Conservation (phyloP, 495 filamentous ascomycete species). For the Annulohypoxylon bovei region DNA sequence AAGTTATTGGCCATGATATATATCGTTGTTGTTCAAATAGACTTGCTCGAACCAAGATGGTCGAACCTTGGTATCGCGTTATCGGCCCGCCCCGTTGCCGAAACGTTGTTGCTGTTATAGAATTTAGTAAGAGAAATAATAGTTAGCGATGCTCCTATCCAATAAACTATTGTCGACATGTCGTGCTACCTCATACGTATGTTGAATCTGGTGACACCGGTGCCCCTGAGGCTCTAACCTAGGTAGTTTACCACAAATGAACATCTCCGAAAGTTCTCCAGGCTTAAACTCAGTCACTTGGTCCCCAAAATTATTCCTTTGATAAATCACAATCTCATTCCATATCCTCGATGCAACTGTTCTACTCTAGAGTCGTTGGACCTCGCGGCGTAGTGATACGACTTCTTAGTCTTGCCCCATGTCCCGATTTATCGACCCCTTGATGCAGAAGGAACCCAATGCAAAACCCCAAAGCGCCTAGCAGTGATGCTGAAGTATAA, state of each 20-base stretch:
- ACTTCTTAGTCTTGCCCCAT: background rate
- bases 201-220: background rate
- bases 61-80: background rate
- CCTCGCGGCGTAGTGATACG: background rate
- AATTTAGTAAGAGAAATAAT: background rate
- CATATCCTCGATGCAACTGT: background rate
- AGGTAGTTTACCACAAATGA: background rate
- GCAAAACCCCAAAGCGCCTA: conserved; percentile 1
- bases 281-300: background rate
- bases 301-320: background rate
- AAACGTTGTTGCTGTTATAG: background rate
- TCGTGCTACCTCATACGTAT: background rate
- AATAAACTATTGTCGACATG: background rate
- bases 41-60: background rate
- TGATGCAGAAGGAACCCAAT: background rate
- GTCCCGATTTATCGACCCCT: background rate
- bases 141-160: background rate
- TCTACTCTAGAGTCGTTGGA: background rate
- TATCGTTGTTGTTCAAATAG: background rate
- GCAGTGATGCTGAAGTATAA: conserved; percentile 1
- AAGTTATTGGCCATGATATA: background rate
- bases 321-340: background rate
- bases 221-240: background rate
- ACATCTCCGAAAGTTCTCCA: background rate
- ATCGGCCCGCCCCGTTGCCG: background rate